Base-by-base conservation (phyloP, 2,329 filamentous ascomycete species). In the Penicillium sp. region DNA sequence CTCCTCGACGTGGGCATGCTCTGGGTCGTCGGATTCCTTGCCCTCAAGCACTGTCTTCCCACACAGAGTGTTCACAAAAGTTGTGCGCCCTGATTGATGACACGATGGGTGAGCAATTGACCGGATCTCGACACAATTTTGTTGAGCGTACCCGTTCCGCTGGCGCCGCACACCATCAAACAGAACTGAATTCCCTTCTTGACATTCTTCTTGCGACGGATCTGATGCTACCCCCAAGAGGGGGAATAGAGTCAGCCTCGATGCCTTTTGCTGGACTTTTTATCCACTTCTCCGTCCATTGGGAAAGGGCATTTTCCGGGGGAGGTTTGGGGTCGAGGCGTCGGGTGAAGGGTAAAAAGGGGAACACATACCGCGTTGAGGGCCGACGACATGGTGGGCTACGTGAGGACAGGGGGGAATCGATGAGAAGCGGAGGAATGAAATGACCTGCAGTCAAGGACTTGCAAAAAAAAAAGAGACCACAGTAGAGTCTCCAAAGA, bases 121-220 rank as follows among this genome's bases (percentile, higher is more conserved):
- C 41, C 29, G 39, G 39, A 50, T 40, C 50, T 43, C 33, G 24
- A 37, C 37, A 47, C 49, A 13, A 11, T 35, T 13, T 48, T 12
- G 35, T 52, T 33, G 32, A 46, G 26, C 46, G 18, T 83, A 95
- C 90, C 93, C 75, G 93, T 97, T 74, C 93, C 93, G 64, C 91
- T 97, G 70, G 93, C 93, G 78, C 93, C 93, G 72, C 93, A 97
- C 67, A 98, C 93, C 93, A 98, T 98, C 82, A 98, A 76, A 75
- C 90, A 97, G 80, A 98, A 98, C 81, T 98, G 93, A 70, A 98
- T 97, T 70, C 93, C 93, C 83, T 96, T 96, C 87, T 96, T 96
- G 78, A 98, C 91, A 82, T 98, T 97, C 88, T 98, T 98, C 91
- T 98, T 98, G 76, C 89, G 86, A 77, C 93, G 90, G 72, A 96